Evolutionary conservation across 2,329 filamentous ascomycete species (phyloP), one percentile per base, ranked within the genome.

Genomic region (Aspergillus luchuensis): DNA sequence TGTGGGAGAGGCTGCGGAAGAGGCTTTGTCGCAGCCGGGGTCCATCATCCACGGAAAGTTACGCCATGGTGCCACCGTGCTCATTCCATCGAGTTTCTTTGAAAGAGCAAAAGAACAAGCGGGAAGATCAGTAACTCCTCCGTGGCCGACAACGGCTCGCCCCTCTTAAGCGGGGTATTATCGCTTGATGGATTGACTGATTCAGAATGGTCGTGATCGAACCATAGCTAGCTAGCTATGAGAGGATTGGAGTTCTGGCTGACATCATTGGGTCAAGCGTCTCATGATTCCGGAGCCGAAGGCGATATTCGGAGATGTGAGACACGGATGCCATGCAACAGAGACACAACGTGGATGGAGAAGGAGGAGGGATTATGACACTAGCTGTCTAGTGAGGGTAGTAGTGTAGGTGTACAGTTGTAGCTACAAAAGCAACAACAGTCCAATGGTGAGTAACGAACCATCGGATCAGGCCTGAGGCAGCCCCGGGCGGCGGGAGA

Each of bases 401-500:
- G 30, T 36, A 11, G 30, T 36, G 30, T 36, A 6, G 30, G 30
- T 36, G 30, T 36, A 13, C 30, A 36, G 30, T 36, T 10, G 30
- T 36, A 36, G 30, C 30, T 36, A 11, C 30, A 11, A 36, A 13
- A 13, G 4, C 5, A 36, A 36, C 30, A 36, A 15, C 41, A 11
- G 8, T 28, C 7, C 25, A 28, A 28, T 28, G 15, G 28, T 19
- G 6, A 36, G 19, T 13, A 25, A 47, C 39, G 5, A 30, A 41
- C 33, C 30, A 50, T 50, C 47, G 47, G 33, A 50, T 50, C 47
- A 50, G 25, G 47, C 47, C 47, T 50, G 23, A 50, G 47, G 47
- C 47, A 50, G 25, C 15, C 7, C 5, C 30, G 10, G n/a, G 23
- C 25, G 23, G 28, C 23, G 47, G 47, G 47, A 17, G 8, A 50